Evolutionary conservation across 352 stramenopile genomes (phyloP).

Genomic region (Phytopythium helicoides): DNA sequence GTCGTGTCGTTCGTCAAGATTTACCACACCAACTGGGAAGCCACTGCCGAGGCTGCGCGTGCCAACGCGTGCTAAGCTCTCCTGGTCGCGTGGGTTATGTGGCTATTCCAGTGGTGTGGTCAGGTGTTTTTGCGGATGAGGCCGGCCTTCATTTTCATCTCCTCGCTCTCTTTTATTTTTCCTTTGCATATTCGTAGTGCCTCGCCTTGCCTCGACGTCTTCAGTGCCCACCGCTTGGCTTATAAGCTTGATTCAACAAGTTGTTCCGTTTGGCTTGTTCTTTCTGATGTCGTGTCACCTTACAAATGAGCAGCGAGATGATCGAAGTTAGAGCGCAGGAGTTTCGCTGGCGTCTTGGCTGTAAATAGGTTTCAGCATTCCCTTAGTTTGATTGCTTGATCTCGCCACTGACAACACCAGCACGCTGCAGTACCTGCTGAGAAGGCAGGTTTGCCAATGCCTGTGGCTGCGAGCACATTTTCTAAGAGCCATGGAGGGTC

Average conservation of each 20-base stretch:
- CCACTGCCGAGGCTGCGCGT: slow-evolving; percentile 52
- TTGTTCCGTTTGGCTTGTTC: too few relatives aligned
- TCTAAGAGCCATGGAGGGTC: slow-evolving; percentile 28
- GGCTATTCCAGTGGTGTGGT: too few relatives aligned
- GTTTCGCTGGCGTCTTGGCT: neutral
- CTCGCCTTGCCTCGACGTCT: too few relatives aligned
- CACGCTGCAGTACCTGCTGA: neutral
- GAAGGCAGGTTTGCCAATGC: neutral
- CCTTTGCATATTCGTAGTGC: slow-evolving; percentile 2
- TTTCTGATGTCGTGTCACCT: too few relatives aligned
- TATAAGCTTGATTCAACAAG: too few relatives aligned
- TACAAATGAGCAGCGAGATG: too few relatives aligned
- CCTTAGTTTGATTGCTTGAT: too few relatives aligned
- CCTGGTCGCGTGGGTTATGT: too few relatives aligned
- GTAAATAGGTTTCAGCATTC: neutral
- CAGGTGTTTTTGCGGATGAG: neutral
- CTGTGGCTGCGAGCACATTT: neutral
- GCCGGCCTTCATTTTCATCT: neutral
- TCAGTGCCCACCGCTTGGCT: too few relatives aligned
- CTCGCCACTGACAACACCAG: too few relatives aligned
- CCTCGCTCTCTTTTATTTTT: neutral
- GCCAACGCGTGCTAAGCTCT: slow-evolving; percentile 38
- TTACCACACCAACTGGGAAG: slow-evolving; percentile 50
- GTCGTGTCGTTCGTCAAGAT: slow-evolving; percentile 63
- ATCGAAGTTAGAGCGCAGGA: too few relatives aligned